Evolutionary conservation across 2,329 filamentous ascomycete genomes (phyloP).

Genomic region (Raffaelea arxii): DNA sequence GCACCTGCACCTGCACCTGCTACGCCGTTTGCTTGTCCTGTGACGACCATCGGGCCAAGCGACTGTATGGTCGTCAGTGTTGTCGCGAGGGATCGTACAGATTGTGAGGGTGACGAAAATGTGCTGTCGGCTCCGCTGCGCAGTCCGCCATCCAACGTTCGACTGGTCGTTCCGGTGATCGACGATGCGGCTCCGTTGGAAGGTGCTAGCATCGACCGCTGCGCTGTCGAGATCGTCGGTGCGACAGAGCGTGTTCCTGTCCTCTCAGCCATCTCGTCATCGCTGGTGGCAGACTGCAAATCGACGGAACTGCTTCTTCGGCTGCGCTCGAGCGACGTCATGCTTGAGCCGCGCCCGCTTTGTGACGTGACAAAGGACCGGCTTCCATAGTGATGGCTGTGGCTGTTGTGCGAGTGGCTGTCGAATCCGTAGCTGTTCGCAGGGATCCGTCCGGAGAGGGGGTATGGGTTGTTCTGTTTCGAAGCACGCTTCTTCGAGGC

Average conservation of each 20-base stretch:
- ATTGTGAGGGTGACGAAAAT: constrained; percentile 75
- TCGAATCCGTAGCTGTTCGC: constrained; percentile 4
- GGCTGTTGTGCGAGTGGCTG: not conserved
- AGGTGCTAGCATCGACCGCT: constrained; percentile 63
- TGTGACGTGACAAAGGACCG: constrained; percentile 47
- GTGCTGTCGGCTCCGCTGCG: constrained; percentile 65
- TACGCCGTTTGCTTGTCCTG: constrained; percentile 24
- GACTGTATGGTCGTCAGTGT: constrained; percentile 83
- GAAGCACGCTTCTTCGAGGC: constrained; percentile 47
- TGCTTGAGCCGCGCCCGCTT: constrained; percentile 37
- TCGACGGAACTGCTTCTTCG: constrained; percentile 46
- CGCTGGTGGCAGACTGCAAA: constrained; percentile 44
- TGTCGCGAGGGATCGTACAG: constrained; percentile 69
- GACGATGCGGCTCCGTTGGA: constrained; percentile 58
- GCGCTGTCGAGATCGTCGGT: constrained; percentile 71
- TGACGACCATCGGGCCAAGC: constrained; percentile 41
- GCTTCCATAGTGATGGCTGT: constrained; percentile 25
- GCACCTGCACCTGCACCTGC: constrained; percentile 23
- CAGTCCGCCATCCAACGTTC: constrained; percentile 52
- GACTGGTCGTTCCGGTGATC: constrained; percentile 67
- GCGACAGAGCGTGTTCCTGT: constrained; percentile 64
- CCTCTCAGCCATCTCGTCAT: constrained; percentile 46
- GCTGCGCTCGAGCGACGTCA: constrained; percentile 42
- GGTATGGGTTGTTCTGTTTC: constrained; percentile 85
- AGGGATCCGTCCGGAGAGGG: constrained; percentile 58